Percentiles rank a stretch among this genome's conserved stretches.
These are phyloP conservation scores for Debaryomyces subglobosus DNA, from an alignment of 1,139 yeast genomes.

Conservation along the genomic window DNA sequence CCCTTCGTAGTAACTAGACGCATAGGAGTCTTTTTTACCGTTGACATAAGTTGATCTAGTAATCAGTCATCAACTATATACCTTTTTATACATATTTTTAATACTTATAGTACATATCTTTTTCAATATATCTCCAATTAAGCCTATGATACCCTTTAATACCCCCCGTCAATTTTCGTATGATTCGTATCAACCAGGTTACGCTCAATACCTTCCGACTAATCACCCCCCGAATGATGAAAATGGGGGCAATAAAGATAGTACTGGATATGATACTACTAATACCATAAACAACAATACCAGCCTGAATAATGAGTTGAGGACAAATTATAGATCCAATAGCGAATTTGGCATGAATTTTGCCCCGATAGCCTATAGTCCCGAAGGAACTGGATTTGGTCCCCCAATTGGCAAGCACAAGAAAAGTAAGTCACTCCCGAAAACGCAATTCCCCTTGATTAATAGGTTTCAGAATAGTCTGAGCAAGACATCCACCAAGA, in stretches of 20 bases:
- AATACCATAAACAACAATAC: not conserved
- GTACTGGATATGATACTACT: not conserved
- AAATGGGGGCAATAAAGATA: not conserved
- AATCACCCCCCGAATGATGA: not conserved
- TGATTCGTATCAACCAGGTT: not conserved
- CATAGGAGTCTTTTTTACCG: not conserved
- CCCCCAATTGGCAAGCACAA: conserved; percentile 9
- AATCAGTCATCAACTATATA: not conserved
- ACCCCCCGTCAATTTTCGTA: conserved; percentile 5
- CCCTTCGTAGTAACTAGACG: not conserved
- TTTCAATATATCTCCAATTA: not conserved
- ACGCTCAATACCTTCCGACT: not conserved
- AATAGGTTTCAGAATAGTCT: conserved; percentile 12
- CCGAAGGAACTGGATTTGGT: not conserved
- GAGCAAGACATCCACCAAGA: conserved; percentile 1
- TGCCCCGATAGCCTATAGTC: conserved; percentile 4
- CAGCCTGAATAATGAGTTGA: not conserved
- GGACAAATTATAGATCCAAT: not conserved
- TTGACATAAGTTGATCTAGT: not conserved
- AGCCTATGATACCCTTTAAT: conserved; percentile 3
- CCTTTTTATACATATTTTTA: not conserved
- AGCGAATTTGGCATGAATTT: conserved; percentile 1
- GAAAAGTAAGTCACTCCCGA: conserved; percentile 15
- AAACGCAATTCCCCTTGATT: conserved; percentile 8
- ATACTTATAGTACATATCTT: not conserved